Conservation (phyloP, 805 yeast genomes). For the Debaryomyces hansenii region DNA sequence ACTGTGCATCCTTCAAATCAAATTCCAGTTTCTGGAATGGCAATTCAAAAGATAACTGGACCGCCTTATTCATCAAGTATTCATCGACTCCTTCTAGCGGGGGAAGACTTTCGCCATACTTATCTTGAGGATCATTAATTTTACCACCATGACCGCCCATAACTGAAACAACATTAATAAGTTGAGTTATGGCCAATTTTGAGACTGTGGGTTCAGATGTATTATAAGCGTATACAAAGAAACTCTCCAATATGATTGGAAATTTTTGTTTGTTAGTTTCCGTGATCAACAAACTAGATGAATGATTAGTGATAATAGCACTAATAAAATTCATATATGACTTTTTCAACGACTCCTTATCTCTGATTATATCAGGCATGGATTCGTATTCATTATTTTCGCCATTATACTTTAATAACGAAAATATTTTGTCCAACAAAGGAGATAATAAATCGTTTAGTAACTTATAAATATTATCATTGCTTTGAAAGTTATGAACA, state of each 20-base stretch:
- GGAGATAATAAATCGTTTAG: conserved; percentile 74
- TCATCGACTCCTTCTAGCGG: conserved; percentile 70
- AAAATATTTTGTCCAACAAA: conserved; percentile 63
- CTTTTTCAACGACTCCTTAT: conserved; percentile 64
- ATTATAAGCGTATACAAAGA: conserved; percentile 66
- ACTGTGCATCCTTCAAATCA: conserved; percentile 76
- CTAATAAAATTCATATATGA: conserved; percentile 69
- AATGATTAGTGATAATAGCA: conserved; percentile 71
- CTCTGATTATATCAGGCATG: conserved; percentile 57
- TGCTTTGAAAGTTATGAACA: conserved; percentile 69
- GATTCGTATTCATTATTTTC: conserved; percentile 30
- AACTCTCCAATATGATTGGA: conserved; percentile 58
- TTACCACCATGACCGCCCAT: conserved; percentile 66
- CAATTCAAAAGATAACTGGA: conserved; percentile 71
- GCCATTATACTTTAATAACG: conserved; percentile 36
- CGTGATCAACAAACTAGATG: conserved; percentile 73
- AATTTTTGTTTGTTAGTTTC: conserved; percentile 63
- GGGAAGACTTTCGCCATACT: conserved; percentile 45
- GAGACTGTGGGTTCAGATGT: conserved; percentile 62
- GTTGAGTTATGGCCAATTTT: conserved; percentile 67
- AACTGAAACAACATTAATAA: conserved; percentile 59
- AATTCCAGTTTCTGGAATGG: conserved; percentile 71
- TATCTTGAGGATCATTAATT: conserved; percentile 62
- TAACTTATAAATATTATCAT: conserved; percentile 68
- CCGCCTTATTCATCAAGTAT: conserved; percentile 64